A percentile compares a stretch with the other conserved stretches of the same genome.
These are phyloP conservation scores for Austroboletus niveus DNA, from an alignment of 1,284 basidiomycete species.

Conservation along the genomic window DNA sequence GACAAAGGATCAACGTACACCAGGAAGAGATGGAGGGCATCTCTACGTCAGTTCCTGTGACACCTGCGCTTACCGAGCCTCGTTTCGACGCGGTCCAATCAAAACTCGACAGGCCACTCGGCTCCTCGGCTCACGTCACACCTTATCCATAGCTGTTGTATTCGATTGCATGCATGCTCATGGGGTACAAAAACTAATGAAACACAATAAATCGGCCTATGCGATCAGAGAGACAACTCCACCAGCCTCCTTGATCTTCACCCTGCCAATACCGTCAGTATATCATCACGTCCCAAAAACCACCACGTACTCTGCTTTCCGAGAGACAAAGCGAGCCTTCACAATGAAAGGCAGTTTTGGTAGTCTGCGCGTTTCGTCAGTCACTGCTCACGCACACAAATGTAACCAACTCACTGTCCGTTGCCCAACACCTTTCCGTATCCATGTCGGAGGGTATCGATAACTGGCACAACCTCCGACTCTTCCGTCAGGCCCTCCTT, in stretches of 20 bases:
- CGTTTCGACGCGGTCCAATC: constrained; percentile 10
- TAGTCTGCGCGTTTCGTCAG: constrained; percentile 43
- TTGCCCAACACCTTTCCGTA: constrained; percentile 93
- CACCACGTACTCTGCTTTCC: constrained; percentile 77
- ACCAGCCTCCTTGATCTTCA: constrained; percentile 89
- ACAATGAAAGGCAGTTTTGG: constrained; percentile 90
- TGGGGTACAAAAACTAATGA: constrained; percentile 16
- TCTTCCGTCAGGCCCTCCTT: constrained; percentile 67
- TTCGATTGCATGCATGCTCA: constrained; percentile 12
- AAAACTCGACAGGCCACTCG: constrained; percentile 1
- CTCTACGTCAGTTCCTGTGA: constrained; percentile 6
- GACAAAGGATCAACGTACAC: constrained; percentile 27
- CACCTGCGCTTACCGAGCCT: not conserved
- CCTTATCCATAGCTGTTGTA: not conserved
- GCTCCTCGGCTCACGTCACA: constrained; percentile 12
- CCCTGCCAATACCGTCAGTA: constrained; percentile 40
- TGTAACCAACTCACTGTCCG: constrained; percentile 58
- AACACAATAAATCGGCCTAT: constrained; percentile 46
- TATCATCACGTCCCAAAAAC: not conserved
- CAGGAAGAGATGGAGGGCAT: constrained; percentile 36
- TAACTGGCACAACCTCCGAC: constrained; percentile 85
- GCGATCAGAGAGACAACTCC: constrained; percentile 91
- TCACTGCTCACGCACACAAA: not conserved
- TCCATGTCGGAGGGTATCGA: constrained; percentile 83
- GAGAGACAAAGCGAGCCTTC: constrained; percentile 92